Conservation (phyloP, 768 basidiomycete species). For the Rhodotorula toruloides region DNA sequence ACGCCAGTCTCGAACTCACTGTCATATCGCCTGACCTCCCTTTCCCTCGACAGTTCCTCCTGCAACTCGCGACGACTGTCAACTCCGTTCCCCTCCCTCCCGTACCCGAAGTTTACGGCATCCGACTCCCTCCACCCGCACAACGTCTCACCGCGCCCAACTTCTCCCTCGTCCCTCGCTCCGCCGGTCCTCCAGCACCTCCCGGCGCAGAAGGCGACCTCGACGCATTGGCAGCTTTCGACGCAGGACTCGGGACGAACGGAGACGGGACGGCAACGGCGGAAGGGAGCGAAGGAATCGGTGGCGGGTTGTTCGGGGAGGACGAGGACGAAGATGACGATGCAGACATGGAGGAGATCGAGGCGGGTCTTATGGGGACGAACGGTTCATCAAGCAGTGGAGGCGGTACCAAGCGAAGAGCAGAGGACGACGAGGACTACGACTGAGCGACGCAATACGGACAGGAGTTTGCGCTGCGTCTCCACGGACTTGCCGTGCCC, state of each 20-base stretch:
- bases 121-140: constrained; percentile 48
- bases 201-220: constrained; percentile 3
- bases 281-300: constrained; percentile 36
- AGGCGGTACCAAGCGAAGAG: constrained; percentile 28
- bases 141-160: constrained; percentile 49
- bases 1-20: background rate
- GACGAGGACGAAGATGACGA: constrained; percentile 44
- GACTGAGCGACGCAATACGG: too few species aligned
- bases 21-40: background rate
- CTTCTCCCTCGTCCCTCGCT: constrained; percentile 48
- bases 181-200: constrained; percentile 5
- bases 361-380: constrained; percentile 15
- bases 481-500: too few species aligned
- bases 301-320: constrained; percentile 44
- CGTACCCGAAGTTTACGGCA: constrained; percentile 49
- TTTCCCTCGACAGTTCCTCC: constrained; percentile 45
- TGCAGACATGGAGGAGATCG: constrained; percentile 35
- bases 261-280: constrained; percentile 8
- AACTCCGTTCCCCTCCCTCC: constrained; percentile 50
- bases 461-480: too few species aligned
- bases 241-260: constrained; percentile 3
- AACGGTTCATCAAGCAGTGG: background rate
- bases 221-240: constrained; percentile 23
- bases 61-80: constrained; percentile 47
- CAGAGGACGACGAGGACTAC: constrained; percentile 34